Evolutionary conservation across 176 grass and related monocot species (phyloP).

Genomic region (Cenchrus americanus): DNA sequence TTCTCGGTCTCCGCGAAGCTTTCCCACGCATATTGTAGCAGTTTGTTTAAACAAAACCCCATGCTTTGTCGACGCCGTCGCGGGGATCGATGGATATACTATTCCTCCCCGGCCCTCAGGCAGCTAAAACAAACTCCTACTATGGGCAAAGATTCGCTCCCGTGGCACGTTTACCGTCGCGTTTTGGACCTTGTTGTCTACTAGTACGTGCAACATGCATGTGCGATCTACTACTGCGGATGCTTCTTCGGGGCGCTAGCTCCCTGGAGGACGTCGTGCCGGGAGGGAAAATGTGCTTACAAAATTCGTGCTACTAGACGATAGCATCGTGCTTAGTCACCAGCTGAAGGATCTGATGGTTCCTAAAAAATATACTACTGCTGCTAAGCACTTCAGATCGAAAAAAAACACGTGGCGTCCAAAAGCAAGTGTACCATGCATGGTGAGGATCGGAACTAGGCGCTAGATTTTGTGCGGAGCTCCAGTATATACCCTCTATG

Average conservation of each 20-base stretch:
- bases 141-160: slow-evolving; percentile 45
- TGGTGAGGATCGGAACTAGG: too few species aligned
- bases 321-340: not conserved
- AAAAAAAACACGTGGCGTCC: not conserved
- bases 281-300: not conserved
- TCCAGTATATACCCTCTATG: too few species aligned
- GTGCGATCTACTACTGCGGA: slow-evolving; percentile 50
- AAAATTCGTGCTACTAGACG: not conserved
- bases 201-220: slow-evolving; percentile 27
- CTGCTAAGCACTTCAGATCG: not conserved
- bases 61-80: slow-evolving; percentile 49
- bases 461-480: too few species aligned
- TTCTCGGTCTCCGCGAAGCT: slow-evolving; percentile 55
- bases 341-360: not conserved
- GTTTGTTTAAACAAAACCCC: not conserved
- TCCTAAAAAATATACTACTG: not conserved
- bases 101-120: slow-evolving; percentile 40
- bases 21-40: slow-evolving; percentile 10
- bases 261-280: slow-evolving; percentile 19
- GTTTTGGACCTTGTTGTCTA: slow-evolving; percentile 51
- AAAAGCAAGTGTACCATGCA: not conserved
- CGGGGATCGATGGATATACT: slow-evolving; percentile 55
- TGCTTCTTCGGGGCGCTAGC: slow-evolving; percentile 39
- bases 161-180: slow-evolving; percentile 50
- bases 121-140: slow-evolving; percentile 36